Base-by-base conservation (phyloP, 2,329 filamentous ascomycete genomes). In the Colletotrichum magnum region DNA sequence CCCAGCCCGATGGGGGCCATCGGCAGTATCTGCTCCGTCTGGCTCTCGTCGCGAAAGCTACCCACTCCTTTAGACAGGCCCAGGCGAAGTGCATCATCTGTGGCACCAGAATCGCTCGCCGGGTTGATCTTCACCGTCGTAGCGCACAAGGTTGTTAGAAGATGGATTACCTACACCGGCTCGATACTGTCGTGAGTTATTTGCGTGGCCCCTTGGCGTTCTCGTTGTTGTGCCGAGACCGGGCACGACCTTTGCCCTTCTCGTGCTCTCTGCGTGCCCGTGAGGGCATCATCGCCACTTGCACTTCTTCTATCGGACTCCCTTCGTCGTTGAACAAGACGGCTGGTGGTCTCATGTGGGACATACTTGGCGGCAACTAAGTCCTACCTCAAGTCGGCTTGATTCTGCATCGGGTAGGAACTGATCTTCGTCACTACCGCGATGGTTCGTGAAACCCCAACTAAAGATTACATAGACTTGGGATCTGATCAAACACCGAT, bases 1-100 rank as follows among this genome's bases (percentile, higher is more conserved):
- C 75, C 71, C 9, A 76, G 78, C 54, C 80, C 82, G 13, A 73
- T 72, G 1, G 78, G 78, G 0, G 76, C 76, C 48, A 79, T 81
- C 41, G 73, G 82, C 28, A 77, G 77, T 2, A 69, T 65, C 2
- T 84, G 81, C 81, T 71, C 78, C 6, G 79, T 80, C 70, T 84
- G 82, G 81, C 21, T 24, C 77, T 83, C 0, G 76, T 79, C 7
- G 83, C 70, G 3, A 77, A 78, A 65, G 74, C 68, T 10, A 71
- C 71, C 2, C 80, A 79, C 66, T 80, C 80, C 56, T 80, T 80
- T 48, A 75, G 77, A 54, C 78, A 79, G 54, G 77, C 78, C 62
- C 56, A 71, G 50, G 69, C 73, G 5, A 76, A 68, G 4, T 74
- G 70, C 54, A 75, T 74, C 50, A 73, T 69, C 0, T 74, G 72